A percentile compares a stretch with the other conserved stretches of the same genome.
Conservation (phyloP, 2,329 filamentous ascomycete species). For the Cadophora luteo-olivacea region DNA sequence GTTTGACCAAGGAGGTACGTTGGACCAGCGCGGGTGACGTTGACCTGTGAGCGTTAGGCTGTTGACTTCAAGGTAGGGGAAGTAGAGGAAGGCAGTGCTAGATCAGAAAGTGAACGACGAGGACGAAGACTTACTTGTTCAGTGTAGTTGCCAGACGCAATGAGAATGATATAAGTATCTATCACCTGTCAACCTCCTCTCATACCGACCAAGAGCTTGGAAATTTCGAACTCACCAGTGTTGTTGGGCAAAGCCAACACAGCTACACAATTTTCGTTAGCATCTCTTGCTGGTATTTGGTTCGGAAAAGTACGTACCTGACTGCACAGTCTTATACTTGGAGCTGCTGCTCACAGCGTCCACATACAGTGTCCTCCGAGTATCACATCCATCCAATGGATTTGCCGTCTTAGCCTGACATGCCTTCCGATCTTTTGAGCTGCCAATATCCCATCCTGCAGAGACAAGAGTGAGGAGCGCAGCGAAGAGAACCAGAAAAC, state of each 20-base stretch:
- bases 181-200: not conserved
- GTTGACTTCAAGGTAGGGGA: not conserved
- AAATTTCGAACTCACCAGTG: constrained; percentile 30
- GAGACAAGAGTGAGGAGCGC: constrained; percentile 24
- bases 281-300: not conserved
- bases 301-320: constrained; percentile 29
- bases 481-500: constrained; percentile 17
- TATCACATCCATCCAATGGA: constrained; percentile 40
- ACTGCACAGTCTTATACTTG: constrained; percentile 39
- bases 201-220: not conserved
- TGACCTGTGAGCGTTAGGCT: constrained; percentile 58
- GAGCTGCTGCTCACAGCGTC: constrained; percentile 25
- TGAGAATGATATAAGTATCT: constrained; percentile 59
- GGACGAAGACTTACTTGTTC: constrained; percentile 47
- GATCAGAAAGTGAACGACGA: not conserved
- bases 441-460: constrained; percentile 38
- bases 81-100: not conserved
- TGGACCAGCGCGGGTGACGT: constrained; percentile 66
- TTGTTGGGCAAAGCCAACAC: constrained; percentile 40
- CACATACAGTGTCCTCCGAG: constrained; percentile 35
- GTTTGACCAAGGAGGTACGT: constrained; percentile 65
- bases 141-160: constrained; percentile 64
- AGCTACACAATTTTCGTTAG: constrained; percentile 32
- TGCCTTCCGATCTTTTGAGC: constrained; percentile 30
- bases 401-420: constrained; percentile 34